A percentile compares a stretch with the other conserved stretches of the same genome.
Conservation (phyloP, 257 asterid genomes). For the Solanum virginianum region DNA sequence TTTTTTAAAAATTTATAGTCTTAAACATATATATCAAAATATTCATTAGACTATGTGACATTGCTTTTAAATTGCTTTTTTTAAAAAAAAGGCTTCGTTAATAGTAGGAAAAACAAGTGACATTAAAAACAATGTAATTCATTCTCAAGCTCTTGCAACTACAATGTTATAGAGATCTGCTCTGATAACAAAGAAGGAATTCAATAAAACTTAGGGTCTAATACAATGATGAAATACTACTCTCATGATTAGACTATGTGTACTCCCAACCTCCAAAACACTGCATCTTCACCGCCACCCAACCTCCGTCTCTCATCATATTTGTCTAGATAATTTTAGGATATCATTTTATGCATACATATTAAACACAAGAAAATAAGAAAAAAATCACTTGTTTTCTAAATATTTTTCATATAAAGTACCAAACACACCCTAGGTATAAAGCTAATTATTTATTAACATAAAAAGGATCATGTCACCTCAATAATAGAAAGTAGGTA, state of each 20-base stretch:
- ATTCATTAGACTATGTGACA: no score
- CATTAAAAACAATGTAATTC: no score
- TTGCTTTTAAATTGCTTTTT: no score
- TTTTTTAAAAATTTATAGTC: not conserved
- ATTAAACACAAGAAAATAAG: not conserved
- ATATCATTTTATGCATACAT: not conserved
- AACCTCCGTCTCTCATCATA: not conserved
- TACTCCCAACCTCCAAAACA: not conserved
- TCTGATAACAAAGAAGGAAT: no score
- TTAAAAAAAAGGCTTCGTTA: not conserved
- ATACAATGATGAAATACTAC: no score
- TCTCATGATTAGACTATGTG: no score
- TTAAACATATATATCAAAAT: not conserved
- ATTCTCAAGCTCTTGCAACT: no score
- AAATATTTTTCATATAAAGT: not conserved
- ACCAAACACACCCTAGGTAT: not conserved
- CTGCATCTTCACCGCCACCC: not conserved
- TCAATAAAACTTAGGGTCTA: no score
- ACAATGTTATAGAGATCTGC: no score
- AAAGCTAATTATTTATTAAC: not conserved
- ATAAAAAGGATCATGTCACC: not conserved
- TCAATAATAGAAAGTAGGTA: no score
- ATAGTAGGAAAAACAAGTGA: not conserved
- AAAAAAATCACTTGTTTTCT: not conserved
- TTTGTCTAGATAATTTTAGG: not conserved